These are phyloP conservation scores for Orbilia javanica DNA, from an alignment of 2,329 filamentous ascomycete species.

Conservation along the genomic window DNA sequence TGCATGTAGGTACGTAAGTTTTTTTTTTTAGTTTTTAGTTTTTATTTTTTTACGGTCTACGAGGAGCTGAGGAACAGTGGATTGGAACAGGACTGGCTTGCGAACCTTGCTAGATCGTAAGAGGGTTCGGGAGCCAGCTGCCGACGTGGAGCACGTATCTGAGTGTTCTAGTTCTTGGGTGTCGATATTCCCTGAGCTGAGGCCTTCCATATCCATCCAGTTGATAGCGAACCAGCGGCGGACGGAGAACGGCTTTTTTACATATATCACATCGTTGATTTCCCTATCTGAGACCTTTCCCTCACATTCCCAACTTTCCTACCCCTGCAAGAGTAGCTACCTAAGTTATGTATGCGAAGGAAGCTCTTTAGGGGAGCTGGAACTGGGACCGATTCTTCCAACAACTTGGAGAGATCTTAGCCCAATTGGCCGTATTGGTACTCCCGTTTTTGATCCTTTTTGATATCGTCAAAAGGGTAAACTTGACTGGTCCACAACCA, in stretches of 20 bases:
- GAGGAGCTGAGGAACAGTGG: not conserved
- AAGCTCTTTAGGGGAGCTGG: not conserved
- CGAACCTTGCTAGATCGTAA: not conserved
- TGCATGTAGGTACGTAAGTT: not conserved
- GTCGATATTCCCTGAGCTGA: not conserved
- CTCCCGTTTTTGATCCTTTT: not conserved
- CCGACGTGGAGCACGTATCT: not conserved
- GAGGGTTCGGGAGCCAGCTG: not conserved
- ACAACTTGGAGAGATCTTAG: constrained; percentile 33
- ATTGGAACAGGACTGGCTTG: not conserved
- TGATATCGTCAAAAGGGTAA: constrained; percentile 24
- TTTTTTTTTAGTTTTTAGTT: too few species aligned
- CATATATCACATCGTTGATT: constrained; percentile 45
- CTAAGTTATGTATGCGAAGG: not conserved
- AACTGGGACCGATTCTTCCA: constrained; percentile 3
- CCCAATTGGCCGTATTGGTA: constrained; percentile 28
- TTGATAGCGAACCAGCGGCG: constrained; percentile 5
- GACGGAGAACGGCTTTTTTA: constrained; percentile 27
- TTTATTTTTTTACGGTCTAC: constrained; percentile 1
- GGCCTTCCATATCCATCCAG: not conserved
- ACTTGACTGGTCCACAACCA: constrained; percentile 44
- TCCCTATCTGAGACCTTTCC: constrained; percentile 12
- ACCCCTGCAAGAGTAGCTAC: constrained; percentile 20
- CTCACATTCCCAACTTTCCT: constrained; percentile 1
- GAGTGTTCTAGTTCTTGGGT: constrained; percentile 38